These are phyloP conservation scores for Cichorium intybus DNA, from an alignment of 140 eudicot genomes.

Conservation along the genomic window DNA sequence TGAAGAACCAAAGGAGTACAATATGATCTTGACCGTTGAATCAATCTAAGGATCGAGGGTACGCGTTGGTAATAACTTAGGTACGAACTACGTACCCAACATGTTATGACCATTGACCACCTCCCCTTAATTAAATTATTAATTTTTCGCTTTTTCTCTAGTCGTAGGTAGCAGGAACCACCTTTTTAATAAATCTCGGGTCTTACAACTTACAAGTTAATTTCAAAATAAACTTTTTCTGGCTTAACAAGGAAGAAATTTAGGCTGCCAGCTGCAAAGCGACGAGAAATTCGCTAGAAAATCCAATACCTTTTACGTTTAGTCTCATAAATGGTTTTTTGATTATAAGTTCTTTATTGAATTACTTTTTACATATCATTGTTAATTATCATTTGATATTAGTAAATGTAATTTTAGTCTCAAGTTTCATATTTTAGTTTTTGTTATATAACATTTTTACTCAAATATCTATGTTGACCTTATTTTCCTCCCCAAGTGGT, in stretches of 20 bases:
- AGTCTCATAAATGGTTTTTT: no score
- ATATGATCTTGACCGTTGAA: slow-evolving; percentile 6
- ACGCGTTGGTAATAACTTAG: slow-evolving; percentile 1
- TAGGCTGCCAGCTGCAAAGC: not conserved
- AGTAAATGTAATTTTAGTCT: no score
- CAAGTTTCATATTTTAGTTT: no score
- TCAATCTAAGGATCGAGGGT: not conserved
- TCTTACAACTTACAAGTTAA: not conserved
- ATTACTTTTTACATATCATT: no score
- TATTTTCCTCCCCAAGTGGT: no score
- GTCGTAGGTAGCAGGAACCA: not conserved
- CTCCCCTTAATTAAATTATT: slow-evolving; percentile 2
- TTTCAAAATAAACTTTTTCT: not conserved
- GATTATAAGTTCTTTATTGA: no score
- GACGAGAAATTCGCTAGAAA: not conserved
- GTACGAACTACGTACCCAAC: not conserved
- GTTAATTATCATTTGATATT: no score
- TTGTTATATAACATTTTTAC: no score
- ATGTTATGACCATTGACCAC: not conserved
- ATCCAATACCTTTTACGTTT: no score
- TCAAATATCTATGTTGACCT: no score
- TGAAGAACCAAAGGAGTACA: not conserved
- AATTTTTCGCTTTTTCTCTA: not conserved
- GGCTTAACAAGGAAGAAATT: not conserved
- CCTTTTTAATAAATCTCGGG: not conserved